Conservation (phyloP, 805 yeast genomes). For the fission yeast (Schizosaccharomyces pombe) region DNA sequence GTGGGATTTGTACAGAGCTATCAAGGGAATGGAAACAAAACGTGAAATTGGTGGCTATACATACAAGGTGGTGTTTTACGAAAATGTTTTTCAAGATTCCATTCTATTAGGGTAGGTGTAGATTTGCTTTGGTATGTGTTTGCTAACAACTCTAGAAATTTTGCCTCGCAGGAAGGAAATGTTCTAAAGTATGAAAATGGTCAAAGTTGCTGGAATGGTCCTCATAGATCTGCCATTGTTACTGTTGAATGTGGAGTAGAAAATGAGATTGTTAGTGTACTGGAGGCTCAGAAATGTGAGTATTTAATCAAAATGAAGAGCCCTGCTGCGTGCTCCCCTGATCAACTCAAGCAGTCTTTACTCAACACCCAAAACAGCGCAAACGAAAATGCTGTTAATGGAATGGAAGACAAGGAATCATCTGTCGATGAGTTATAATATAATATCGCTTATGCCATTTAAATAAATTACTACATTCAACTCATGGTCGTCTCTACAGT, state of each 20-base stretch:
- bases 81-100: slow-evolving; percentile 32
- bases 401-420: no score
- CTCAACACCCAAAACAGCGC: no score
- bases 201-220: slow-evolving; percentile 86
- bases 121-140: slow-evolving; percentile 9
- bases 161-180: slow-evolving; percentile 15
- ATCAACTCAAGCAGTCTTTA: background rate
- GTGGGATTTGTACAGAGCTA: slow-evolving; percentile 35
- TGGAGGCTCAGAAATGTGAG: slow-evolving; percentile 76
- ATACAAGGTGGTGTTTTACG: slow-evolving; percentile 38
- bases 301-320: slow-evolving; percentile 27
- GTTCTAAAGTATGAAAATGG: slow-evolving; percentile 32
- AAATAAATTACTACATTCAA: no score
- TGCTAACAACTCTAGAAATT: slow-evolving; percentile 10
- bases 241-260: slow-evolving; percentile 42
- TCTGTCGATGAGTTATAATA: no score
- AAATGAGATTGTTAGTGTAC: slow-evolving; percentile 34
- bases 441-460: no score
- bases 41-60: slow-evolving; percentile 43
- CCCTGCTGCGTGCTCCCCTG: slow-evolving; percentile 14
- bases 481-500: no score
- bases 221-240: slow-evolving; percentile 46
- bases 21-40: slow-evolving; percentile 25
- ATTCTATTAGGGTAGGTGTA: slow-evolving; percentile 21
- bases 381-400: no score